Conservation (phyloP, 106 monocot species). For the Dioscorea zingiberensis region DNA sequence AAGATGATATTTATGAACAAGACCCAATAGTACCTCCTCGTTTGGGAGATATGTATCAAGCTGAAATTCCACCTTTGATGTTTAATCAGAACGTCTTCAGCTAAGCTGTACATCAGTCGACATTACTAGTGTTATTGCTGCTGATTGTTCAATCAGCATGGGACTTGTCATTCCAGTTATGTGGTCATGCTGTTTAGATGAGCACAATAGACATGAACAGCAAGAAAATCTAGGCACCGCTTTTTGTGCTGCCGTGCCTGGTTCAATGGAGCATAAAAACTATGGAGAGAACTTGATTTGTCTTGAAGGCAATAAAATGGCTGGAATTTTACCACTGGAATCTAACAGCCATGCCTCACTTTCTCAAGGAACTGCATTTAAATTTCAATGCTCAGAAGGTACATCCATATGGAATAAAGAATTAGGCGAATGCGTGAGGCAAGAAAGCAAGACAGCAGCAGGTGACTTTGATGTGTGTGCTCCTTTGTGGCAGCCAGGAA, state of each 20-base stretch:
- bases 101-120: slow-evolving; percentile 3
- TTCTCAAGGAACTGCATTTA: slow-evolving; percentile 7
- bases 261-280: too few relatives aligned
- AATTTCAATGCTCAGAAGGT: slow-evolving; percentile 14
- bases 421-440: slow-evolving; percentile 1
- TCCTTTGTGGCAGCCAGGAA: neutral
- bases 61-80: slow-evolving; percentile 41
- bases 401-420: neutral
- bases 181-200: slow-evolving; percentile 28
- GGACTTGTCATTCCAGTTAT: slow-evolving; percentile 46
- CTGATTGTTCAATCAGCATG: slow-evolving; percentile 16
- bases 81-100: slow-evolving; percentile 21
- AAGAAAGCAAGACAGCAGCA: neutral
- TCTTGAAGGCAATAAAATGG: neutral
- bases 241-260: neutral
- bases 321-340: neutral
- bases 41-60: slow-evolving; percentile 75
- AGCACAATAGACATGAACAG: slow-evolving; percentile 3
- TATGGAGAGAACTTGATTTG: neutral
- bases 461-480: neutral
- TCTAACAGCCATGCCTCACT: too few relatives aligned
- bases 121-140: slow-evolving; percentile 2
- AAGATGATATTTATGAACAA: slow-evolving; percentile 41
- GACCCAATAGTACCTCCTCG: slow-evolving; percentile 40
- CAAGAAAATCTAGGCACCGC: neutral